phyloP scores from a whole-genome alignment of 2,329 filamentous ascomycete genomes.

The Eurotiales sp. region DNA sequence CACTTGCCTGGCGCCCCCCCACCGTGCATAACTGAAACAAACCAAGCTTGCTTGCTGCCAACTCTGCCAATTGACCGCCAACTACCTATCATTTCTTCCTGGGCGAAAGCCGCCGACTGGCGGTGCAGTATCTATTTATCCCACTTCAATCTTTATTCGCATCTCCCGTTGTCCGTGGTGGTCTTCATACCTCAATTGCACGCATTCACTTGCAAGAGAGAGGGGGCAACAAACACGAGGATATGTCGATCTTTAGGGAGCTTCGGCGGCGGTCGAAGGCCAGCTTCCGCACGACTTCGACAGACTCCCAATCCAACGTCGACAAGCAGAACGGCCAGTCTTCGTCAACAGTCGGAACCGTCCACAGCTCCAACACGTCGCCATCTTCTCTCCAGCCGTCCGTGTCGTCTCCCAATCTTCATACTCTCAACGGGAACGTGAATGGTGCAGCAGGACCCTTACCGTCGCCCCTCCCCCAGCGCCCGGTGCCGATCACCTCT shows the following conservation, averaged over 20 bases:
- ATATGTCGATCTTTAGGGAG: constrained; percentile 66
- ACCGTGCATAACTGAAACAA: background rate
- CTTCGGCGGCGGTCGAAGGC: constrained; percentile 72
- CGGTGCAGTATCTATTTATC: background rate
- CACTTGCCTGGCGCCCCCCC: background rate
- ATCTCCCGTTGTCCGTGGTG: background rate
- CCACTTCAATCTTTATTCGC: background rate
- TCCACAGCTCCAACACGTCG: constrained; percentile 58
- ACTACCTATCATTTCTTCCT: background rate
- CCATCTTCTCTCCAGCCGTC: constrained; percentile 68
- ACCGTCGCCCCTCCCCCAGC: constrained; percentile 42
- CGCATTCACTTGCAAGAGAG: too few species aligned
- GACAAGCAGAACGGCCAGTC: constrained; percentile 62
- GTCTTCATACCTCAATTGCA: background rate
- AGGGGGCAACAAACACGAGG: background rate
- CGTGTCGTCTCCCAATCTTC: constrained; percentile 62
- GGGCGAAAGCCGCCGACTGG: background rate
- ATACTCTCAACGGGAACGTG: constrained; percentile 40
- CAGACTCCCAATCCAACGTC: constrained; percentile 48
- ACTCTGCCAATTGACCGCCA: background rate
- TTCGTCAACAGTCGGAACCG: constrained; percentile 58
- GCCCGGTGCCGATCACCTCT: constrained; percentile 41
- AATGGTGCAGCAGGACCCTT: constrained; percentile 24
- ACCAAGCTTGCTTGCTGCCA: background rate
- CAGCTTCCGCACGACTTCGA: constrained; percentile 61